Evolutionary conservation across 768 basidiomycete species (phyloP), one percentile per base, ranked within the genome.

Genomic region (Boletus pseudo-olivaceus): DNA sequence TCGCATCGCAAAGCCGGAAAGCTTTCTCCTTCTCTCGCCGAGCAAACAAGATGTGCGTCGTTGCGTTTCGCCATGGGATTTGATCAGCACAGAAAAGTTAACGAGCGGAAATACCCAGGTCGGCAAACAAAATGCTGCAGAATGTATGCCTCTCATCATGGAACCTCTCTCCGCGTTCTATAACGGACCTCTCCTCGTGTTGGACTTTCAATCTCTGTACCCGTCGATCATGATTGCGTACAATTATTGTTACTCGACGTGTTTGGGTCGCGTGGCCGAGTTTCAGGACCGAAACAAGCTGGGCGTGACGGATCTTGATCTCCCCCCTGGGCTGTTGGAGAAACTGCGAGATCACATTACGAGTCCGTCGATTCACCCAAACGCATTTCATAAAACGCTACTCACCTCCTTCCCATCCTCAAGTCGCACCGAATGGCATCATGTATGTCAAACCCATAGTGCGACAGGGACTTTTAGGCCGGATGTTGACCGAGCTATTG

Each of bases 191-290:
- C 77, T 99, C 12, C 75, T 98, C 34, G 95, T 99, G 1, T 77
- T 99, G 51, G 97, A 99, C 69, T 99, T 98, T 68, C 93, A 97
- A 63, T 93, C 90, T 2, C 78, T 99, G 26, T 99, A 99, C 68
- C 97, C 97, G 0, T 97, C 94, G 0, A 77, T 98, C 55, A 98
- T 98, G 96, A 96, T 98, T 61, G 96, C 94, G 7, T 95, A 99
- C 73, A 98, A 98, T 69, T 93, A 93, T 69, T 93, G 91, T 65
- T 95, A 93, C 67, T 98, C 95, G 27, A 99, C 97, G 2, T 98
- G 95, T 68, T 78, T 99, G 30, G 97, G 97, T 10, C 83, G 95
- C 12, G 77, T 92, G 37, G 76, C 78, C n/a, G 78, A 85, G n/a
- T 96, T 95, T 72, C 86, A 93, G 67, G 94, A 88, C 9, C 80